These are phyloP conservation scores for Fusarium sarcochroum DNA, from an alignment of 2,329 filamentous ascomycete genomes.

Conservation along the genomic window DNA sequence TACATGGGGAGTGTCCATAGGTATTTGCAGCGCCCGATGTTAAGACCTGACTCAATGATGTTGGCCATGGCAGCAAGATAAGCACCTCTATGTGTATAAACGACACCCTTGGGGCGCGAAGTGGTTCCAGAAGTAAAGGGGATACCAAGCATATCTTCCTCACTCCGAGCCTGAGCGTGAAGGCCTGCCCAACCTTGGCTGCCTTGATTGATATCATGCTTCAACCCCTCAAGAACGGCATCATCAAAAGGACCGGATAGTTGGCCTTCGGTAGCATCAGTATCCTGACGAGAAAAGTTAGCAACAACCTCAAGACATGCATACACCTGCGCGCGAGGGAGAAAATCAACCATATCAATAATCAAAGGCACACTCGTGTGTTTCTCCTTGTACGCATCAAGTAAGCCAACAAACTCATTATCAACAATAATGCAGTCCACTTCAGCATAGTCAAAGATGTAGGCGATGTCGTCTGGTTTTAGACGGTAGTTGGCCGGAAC, in stretches of 20 bases:
- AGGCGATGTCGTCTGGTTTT: slow-evolving; percentile 87
- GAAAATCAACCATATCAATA: slow-evolving; percentile 71
- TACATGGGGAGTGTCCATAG: slow-evolving; percentile 95
- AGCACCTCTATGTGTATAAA: slow-evolving; percentile 88
- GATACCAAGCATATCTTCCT: slow-evolving; percentile 86
- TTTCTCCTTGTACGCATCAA: slow-evolving; percentile 74
- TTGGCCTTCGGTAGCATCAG: slow-evolving; percentile 80
- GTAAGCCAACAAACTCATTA: slow-evolving; percentile 79
- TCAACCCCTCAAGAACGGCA: slow-evolving; percentile 84
- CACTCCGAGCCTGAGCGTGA: slow-evolving; percentile 76
- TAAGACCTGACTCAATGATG: slow-evolving; percentile 89
- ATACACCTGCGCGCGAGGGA: background rate
- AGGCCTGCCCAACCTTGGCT: slow-evolving; percentile 82
- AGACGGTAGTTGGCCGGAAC: slow-evolving; percentile 76
- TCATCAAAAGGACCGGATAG: slow-evolving; percentile 85
- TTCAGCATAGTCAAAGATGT: slow-evolving; percentile 90
- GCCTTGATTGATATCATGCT: slow-evolving; percentile 77
- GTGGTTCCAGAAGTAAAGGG: slow-evolving; percentile 97
- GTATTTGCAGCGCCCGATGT: slow-evolving; percentile 82
- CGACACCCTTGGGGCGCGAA: slow-evolving; percentile 90
- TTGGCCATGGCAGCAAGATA: slow-evolving; percentile 91
- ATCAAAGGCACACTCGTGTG: slow-evolving; percentile 78
- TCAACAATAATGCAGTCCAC: slow-evolving; percentile 92
- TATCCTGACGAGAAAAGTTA: slow-evolving; percentile 70
- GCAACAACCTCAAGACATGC: slow-evolving; percentile 1